A percentile compares a stretch with the other conserved stretches of the same genome.
phyloP scores from a whole-genome alignment of 208 protist species.

The Trypanosoma avium region DNA sequence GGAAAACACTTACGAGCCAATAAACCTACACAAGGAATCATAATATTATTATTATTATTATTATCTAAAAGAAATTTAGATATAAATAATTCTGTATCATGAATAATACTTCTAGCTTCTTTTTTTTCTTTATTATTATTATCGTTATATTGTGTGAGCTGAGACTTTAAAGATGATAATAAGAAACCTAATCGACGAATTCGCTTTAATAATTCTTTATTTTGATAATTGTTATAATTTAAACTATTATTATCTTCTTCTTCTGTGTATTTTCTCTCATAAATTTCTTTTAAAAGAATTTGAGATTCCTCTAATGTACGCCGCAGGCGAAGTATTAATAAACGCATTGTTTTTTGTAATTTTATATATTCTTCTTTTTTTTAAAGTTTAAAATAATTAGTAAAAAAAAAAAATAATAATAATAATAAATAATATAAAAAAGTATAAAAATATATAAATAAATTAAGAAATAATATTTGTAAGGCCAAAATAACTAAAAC shows the following conservation, averaged over 20 bases:
- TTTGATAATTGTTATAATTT: neutral
- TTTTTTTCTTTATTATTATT: neutral
- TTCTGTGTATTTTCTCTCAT: neutral
- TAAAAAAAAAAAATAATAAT: slow-evolving; percentile 9
- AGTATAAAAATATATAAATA: too few species aligned
- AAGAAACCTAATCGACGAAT: slow-evolving; percentile 22
- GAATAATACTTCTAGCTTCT: neutral
- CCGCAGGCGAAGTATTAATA: slow-evolving; percentile 3
- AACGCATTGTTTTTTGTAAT: neutral
- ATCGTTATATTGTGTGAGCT: neutral
- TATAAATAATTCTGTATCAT: slow-evolving; percentile 7
- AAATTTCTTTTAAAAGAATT: neutral
- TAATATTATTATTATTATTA: neutral
- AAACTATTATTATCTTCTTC: too few species aligned
- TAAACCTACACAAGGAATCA: slow-evolving; percentile 15
- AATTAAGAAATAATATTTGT: too few species aligned
- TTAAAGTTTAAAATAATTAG: neutral
- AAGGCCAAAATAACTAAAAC: too few species aligned
- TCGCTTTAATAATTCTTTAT: slow-evolving; percentile 2
- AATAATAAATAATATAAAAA: slow-evolving; percentile 4
- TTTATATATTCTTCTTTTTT: neutral
- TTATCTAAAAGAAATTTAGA: neutral
- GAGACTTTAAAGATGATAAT: neutral
- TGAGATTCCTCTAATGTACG: slow-evolving; percentile 7
- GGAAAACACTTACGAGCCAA: neutral